Conservation (phyloP, 2,329 filamentous ascomycete species). For the Raffaelea deltoideospora region DNA sequence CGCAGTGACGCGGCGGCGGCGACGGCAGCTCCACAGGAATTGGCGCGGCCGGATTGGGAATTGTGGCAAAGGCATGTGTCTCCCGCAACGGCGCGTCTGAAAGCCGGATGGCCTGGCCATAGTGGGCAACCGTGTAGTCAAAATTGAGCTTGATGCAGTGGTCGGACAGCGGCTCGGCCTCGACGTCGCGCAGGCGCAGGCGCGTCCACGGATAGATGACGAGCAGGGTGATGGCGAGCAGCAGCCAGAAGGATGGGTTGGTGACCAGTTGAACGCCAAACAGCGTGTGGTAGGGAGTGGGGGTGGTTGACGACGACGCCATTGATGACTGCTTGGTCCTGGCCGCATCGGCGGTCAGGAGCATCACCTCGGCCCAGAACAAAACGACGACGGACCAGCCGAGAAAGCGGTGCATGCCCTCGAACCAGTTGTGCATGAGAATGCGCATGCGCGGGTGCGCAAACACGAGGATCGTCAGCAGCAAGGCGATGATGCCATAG, state of each 20-base stretch:
- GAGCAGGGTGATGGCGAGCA: too few species aligned
- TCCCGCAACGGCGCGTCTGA: conserved; percentile 49
- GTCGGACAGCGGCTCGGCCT: conserved; percentile 50
- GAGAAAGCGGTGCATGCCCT: conserved; percentile 19
- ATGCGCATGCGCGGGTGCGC: too few species aligned
- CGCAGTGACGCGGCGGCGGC: too few species aligned
- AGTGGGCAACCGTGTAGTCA: conserved; percentile 42
- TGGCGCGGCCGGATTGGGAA: conserved; percentile 44
- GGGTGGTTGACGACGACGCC: too few species aligned
- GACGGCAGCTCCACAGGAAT: too few species aligned
- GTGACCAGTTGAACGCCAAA: too few species aligned
- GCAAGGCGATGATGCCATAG: too few species aligned
- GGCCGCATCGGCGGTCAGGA: conserved; percentile 32
- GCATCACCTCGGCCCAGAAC: conserved; percentile 48
- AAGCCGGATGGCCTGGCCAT: conserved; percentile 42
- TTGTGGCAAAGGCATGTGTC: conserved; percentile 64
- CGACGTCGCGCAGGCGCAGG: conserved; percentile 52
- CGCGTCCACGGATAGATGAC: conserved; percentile 64
- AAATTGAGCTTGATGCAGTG: conserved; percentile 63
- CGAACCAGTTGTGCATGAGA: conserved; percentile 19
- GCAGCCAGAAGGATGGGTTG: too few species aligned
- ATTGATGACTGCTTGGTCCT: too few species aligned
- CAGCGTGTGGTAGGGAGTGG: conserved; percentile 35
- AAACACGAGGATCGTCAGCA: too few species aligned
- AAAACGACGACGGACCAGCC: conserved; percentile 24